Percentiles rank a stretch among this genome's conserved stretches.
Conservation (phyloP, 768 basidiomycete genomes). For the Lenzites betulinus region DNA sequence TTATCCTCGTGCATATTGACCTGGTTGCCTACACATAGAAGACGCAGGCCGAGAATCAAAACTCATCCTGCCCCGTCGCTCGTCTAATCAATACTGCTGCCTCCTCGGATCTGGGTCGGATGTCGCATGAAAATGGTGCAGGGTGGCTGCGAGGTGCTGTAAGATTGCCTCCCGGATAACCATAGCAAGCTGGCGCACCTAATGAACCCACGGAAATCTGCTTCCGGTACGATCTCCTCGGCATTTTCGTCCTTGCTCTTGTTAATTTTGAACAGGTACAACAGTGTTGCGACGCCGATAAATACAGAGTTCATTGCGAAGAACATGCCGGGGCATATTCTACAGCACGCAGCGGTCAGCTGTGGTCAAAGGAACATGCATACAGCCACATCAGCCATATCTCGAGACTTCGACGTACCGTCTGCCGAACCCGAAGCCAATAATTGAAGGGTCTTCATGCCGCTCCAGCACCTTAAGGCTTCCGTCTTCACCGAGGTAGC, state of each 20-base stretch:
- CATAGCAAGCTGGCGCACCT: constrained; percentile 15
- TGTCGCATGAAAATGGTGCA: constrained; percentile 20
- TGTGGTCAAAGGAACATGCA: neutral
- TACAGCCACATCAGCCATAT: neutral
- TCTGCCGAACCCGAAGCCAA: constrained; percentile 28
- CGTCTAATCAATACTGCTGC: constrained; percentile 17
- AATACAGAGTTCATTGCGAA: constrained; percentile 32
- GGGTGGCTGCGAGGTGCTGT: constrained; percentile 12
- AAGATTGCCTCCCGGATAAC: neutral
- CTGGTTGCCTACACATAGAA: neutral
- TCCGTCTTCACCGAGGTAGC: constrained; percentile 24
- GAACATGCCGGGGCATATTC: constrained; percentile 34
- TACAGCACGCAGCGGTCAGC: neutral
- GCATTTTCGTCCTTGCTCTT: constrained; percentile 26
- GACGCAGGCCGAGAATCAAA: neutral
- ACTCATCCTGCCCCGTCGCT: neutral
- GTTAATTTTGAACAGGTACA: constrained; percentile 29
- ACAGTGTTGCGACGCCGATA: constrained; percentile 27
- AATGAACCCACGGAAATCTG: constrained; percentile 28
- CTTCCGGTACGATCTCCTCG: constrained; percentile 25
- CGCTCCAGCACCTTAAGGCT: constrained; percentile 15
- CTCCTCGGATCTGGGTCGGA: constrained; percentile 23
- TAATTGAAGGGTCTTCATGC: constrained; percentile 23
- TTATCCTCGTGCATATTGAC: no score
- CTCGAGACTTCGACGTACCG: constrained; percentile 7